Percentiles rank a stretch among this genome's conserved stretches.
phyloP scores from a whole-genome alignment of 495 filamentous ascomycete species.

The Pyronema domesticum region DNA sequence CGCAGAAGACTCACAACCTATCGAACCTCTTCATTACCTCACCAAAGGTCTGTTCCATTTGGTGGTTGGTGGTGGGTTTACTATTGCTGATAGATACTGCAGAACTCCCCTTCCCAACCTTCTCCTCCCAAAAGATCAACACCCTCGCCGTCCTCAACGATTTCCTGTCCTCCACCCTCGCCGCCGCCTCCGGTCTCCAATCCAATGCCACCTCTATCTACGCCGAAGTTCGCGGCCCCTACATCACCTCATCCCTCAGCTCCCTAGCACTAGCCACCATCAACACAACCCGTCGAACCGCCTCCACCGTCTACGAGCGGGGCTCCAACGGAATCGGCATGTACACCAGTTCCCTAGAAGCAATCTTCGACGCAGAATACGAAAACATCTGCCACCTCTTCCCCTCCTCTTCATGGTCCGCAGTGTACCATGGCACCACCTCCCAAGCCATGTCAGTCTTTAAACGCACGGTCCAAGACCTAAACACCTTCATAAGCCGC shows the following conservation, averaged over 20 bases:
- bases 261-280: conserved; percentile 78
- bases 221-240: conserved; percentile 67
- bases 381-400: conserved; percentile 75
- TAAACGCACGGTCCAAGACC: conserved; percentile 65
- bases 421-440: conserved; percentile 59
- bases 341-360: conserved; percentile 75
- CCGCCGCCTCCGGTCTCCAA: conserved; percentile 31
- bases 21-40: conserved; percentile 83
- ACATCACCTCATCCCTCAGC: conserved; percentile 56
- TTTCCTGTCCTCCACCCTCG: conserved; percentile 37
- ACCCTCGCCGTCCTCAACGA: conserved; percentile 40
- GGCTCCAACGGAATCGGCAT: conserved; percentile 87
- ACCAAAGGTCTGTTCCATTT: conserved; percentile 45
- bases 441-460: conserved; percentile 60
- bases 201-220: conserved; percentile 55
- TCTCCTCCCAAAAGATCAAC: conserved; percentile 39
- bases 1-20: conserved; percentile 48
- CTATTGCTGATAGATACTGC: neutral
- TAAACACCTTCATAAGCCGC: conserved; percentile 72
- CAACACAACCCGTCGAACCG: conserved; percentile 47
- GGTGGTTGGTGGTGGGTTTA: neutral
- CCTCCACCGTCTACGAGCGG: conserved; percentile 60
- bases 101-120: conserved; percentile 51
- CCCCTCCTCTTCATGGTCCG: conserved; percentile 61
- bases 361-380: conserved; percentile 70